Percentiles rank a stretch among this genome's conserved stretches.
These are phyloP conservation scores for Lasiodiplodia theobromae DNA, from an alignment of 2,329 filamentous ascomycete genomes.

Conservation along the genomic window DNA sequence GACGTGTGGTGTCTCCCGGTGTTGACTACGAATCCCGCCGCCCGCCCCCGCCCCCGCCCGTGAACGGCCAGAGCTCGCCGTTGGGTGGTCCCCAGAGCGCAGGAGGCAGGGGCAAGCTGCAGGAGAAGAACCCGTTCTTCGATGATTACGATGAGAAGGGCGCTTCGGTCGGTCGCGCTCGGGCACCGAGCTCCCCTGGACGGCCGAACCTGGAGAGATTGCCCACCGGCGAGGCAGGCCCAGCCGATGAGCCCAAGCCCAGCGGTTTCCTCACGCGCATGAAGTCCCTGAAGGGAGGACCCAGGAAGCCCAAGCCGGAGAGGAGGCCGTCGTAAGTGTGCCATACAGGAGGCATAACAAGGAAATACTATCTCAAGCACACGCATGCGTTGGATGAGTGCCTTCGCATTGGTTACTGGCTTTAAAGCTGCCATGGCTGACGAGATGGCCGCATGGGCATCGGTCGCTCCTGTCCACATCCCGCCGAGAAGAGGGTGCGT, in stretches of 20 bases:
- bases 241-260: constrained; percentile 12
- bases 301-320: constrained; percentile 42
- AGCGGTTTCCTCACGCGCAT: constrained; percentile 21
- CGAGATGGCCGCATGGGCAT: constrained; percentile 1
- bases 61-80: constrained; percentile 19
- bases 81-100: constrained; percentile 42
- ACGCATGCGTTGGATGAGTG: constrained; percentile 21
- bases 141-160: constrained; percentile 77
- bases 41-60: constrained; percentile 31
- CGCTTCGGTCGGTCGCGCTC: constrained; percentile 54
- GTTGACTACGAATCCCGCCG: constrained; percentile 57
- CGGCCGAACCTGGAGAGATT: constrained; percentile 19
- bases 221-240: neutral
- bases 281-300: constrained; percentile 49
- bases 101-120: constrained; percentile 50
- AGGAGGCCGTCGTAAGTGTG: constrained; percentile 32
- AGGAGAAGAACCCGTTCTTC: constrained; percentile 79
- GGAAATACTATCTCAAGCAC: constrained; percentile 11
- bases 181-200: constrained; percentile 39
- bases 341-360: neutral
- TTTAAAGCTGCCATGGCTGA: neutral
- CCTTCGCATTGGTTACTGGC: constrained; percentile 23
- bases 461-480: constrained; percentile 8
- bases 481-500: neutral
- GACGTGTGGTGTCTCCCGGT: constrained; percentile 55